Evolutionary conservation across 2,329 filamentous ascomycete genomes (phyloP).

Genomic region (Sclerotinia glacialis): DNA sequence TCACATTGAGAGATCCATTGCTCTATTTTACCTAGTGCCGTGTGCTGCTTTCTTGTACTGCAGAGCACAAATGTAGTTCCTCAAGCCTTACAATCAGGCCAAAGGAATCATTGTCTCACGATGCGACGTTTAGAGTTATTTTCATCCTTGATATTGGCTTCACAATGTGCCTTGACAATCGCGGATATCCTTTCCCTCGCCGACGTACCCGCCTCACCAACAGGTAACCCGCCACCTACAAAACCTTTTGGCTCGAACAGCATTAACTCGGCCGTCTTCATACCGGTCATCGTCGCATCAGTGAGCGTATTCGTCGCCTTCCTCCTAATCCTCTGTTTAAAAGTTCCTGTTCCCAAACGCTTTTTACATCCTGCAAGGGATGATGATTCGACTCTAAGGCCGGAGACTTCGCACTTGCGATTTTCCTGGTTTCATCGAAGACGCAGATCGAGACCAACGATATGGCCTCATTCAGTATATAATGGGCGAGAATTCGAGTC

Average conservation of each 20-base stretch:
- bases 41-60: background rate
- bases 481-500: constrained; percentile 12
- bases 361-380: constrained; percentile 7
- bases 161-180: constrained; percentile 1
- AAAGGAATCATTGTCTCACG: constrained; percentile 7
- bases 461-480: constrained; percentile 21
- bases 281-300: constrained; percentile 19
- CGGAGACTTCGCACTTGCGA: constrained; percentile 4
- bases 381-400: constrained; percentile 7
- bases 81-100: constrained; percentile 15
- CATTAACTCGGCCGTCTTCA: constrained; percentile 14
- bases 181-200: constrained; percentile 18
- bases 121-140: constrained; percentile 11
- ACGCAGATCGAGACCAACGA: background rate
- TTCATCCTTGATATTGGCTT: constrained; percentile 4
- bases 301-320: constrained; percentile 19
- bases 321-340: constrained; percentile 17
- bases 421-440: constrained; percentile 14
- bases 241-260: constrained; percentile 8
- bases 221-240: background rate
- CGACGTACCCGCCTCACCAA: constrained; percentile 3
- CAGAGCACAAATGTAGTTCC: constrained; percentile 20
- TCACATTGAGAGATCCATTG: background rate
- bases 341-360: constrained; percentile 10
- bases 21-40: background rate